phyloP scores from a whole-genome alignment of 2,329 filamentous ascomycete species.

The Emydomyces testavorans region DNA sequence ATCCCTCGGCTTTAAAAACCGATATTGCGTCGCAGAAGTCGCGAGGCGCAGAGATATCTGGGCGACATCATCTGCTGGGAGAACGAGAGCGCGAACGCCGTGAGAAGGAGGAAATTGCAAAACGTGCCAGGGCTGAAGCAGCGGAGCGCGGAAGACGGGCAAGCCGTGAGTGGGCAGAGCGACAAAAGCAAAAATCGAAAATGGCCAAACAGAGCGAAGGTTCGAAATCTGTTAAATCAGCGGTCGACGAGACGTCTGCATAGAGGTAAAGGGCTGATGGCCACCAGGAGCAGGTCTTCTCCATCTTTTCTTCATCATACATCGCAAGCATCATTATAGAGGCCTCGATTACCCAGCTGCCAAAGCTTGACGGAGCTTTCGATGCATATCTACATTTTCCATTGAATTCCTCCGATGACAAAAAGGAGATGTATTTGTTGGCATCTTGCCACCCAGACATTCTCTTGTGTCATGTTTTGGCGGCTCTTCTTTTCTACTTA shows the following conservation, averaged over 20 bases:
- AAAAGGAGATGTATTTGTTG: no score
- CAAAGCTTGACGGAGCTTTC: no score
- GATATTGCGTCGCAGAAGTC: conserved; percentile 16
- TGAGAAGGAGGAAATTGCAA: conserved; percentile 26
- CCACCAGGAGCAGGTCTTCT: neutral
- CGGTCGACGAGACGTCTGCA: neutral
- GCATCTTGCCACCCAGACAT: no score
- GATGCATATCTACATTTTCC: no score
- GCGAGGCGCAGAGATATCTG: conserved; percentile 24
- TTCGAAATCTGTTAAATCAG: neutral
- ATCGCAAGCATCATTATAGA: no score
- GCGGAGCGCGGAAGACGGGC: conserved; percentile 26
- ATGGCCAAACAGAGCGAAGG: neutral
- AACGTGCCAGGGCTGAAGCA: conserved; percentile 26
- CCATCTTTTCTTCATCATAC: no score
- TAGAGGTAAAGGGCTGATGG: neutral
- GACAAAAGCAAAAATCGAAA: conserved; percentile 16
- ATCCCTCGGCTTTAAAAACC: conserved; percentile 14
- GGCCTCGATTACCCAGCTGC: no score
- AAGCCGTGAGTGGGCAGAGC: conserved; percentile 29
- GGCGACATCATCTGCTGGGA: conserved; percentile 19
- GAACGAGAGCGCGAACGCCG: conserved; percentile 21
- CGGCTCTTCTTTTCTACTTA: no score
- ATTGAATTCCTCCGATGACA: no score
- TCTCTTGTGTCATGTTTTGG: no score